phyloP scores from a whole-genome alignment of 176 grass and related monocot species.

The Saccharum spontaneum region DNA sequence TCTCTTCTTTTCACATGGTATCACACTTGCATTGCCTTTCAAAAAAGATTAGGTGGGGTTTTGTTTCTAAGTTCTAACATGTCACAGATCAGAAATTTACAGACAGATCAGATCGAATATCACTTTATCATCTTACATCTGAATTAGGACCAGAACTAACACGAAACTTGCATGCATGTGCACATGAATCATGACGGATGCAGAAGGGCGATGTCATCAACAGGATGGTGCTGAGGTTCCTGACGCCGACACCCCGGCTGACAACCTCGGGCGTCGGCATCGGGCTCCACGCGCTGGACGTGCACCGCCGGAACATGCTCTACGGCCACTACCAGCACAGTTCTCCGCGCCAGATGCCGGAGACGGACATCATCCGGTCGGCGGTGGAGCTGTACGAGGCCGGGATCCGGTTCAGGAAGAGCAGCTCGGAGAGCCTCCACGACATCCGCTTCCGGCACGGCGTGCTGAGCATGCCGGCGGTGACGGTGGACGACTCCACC shows the following conservation, averaged over 20 bases:
- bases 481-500: constrained; percentile 77
- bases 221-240: constrained; percentile 60
- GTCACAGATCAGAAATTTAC: no score
- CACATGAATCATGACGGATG: neutral
- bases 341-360: neutral
- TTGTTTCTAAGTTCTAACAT: no score
- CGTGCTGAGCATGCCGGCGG: constrained; percentile 46
- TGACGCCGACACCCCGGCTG: neutral
- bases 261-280: neutral
- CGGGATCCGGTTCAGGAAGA: constrained; percentile 60
- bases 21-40: neutral
- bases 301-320: constrained; percentile 56
- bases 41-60: no score
- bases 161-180: no score
- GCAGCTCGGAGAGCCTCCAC: constrained; percentile 47
- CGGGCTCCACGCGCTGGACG: constrained; percentile 56
- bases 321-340: neutral
- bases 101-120: neutral
- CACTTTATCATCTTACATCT: no score
- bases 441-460: constrained; percentile 63
- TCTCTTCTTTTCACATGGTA: neutral
- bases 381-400: constrained; percentile 82
- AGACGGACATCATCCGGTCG: constrained; percentile 63
- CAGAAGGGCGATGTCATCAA: constrained; percentile 54
- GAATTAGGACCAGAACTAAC: neutral